Evolutionary conservation across 78 protist species (phyloP), one percentile per base, ranked within the genome.

Genomic region (Diacronema lutheri): DNA sequence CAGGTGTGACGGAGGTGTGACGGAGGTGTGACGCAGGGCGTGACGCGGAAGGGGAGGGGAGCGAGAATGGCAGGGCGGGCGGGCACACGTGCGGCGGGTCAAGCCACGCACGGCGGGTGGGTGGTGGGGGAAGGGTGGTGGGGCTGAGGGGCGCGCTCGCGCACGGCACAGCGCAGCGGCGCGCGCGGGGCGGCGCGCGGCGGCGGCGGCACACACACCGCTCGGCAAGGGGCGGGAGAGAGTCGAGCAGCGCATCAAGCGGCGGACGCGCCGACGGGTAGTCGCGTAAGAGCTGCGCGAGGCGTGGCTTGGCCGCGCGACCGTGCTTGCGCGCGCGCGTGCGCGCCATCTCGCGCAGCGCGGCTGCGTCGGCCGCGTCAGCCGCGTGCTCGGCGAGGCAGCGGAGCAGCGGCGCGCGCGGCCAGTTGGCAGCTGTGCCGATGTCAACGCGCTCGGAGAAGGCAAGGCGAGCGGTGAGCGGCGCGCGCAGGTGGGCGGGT

Each of bases 191-290:
- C n/a, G n/a, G n/a, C n/a, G n/a, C n/a, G n/a, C n/a, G n/a, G n/a
- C n/a, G n/a, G n/a, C n/a, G n/a, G n/a, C n/a, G n/a, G n/a, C n/a
- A n/a, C n/a, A n/a, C n/a, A n/a, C 55, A 71, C 5, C 79, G 79
- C 57, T 56, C n/a, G n/a, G 79, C 46, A 35, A 71, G 79, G 1
- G 79, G 79, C 58, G 79, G 79, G 26, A 71, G 79, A 23, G 38
- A 0, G 57, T 71, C 79, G 79, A 71, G 40, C 23, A 71, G 57
- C 37, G 12, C 21, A 23, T 4, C n/a, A 58, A 71, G 35, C 5
- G 79, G 58, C 58, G 79, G 79, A 3, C 50, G 50, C 26, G 26
- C 1, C 33, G 40, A 71, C 58, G 50, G 55, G 37, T 38, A 29
- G 26, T 2, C 13, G 11, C 12, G 14, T 5, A 71, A 37, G 19